Conservation (phyloP, 192 early-diverging fungal species). For the Coemansia sp. region DNA sequence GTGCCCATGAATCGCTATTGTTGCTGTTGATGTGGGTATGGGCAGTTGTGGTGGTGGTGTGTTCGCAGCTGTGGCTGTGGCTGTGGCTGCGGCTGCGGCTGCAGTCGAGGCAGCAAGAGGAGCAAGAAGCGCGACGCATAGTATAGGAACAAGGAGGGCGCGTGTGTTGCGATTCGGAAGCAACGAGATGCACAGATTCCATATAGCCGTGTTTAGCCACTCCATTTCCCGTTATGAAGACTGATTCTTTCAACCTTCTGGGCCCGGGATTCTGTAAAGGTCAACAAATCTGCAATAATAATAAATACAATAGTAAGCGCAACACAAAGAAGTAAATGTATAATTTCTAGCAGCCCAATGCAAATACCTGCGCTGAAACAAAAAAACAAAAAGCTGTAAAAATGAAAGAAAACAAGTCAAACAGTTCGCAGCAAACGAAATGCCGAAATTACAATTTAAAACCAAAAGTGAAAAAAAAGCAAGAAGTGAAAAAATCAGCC, state of each 20-base stretch:
- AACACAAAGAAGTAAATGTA: background rate
- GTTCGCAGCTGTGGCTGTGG: background rate
- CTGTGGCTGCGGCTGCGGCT: conserved; percentile 4
- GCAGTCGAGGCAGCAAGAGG: conserved; percentile 19
- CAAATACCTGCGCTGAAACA: background rate
- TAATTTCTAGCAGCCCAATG: background rate
- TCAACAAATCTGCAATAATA: conserved; percentile 10
- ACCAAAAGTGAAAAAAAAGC: no score
- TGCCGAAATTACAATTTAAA: no score
- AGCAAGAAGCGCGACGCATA: conserved; percentile 41
- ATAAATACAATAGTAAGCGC: background rate
- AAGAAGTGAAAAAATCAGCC: no score
- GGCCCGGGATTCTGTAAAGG: background rate
- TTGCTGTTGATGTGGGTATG: background rate
- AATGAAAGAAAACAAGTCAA: no score
- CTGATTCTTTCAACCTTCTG: background rate
- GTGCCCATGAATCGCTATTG: background rate
- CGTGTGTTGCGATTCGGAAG: conserved; percentile 49
- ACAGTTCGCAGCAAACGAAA: no score
- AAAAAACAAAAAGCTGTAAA: no score
- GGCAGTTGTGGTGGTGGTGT: background rate
- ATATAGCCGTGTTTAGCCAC: conserved; percentile 43
- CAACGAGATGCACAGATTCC: conserved; percentile 54
- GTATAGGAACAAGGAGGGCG: conserved; percentile 43
- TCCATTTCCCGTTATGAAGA: conserved; percentile 17